Base-by-base conservation (phyloP, 164 flowering plant species). In the Nymphaea colorata region DNA sequence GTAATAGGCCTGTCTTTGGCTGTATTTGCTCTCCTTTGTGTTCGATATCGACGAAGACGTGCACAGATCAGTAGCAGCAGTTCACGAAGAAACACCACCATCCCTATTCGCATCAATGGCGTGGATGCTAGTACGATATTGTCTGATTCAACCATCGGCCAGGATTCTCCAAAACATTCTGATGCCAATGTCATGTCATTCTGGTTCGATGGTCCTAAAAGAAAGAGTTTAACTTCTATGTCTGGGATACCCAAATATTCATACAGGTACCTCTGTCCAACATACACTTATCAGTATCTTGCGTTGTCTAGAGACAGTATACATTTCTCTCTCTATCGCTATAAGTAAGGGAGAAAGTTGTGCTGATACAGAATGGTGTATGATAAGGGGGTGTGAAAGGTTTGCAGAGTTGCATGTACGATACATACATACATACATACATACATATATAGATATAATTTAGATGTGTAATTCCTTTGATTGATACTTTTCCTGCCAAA, bases 231-330 rank as follows among this genome's bases (percentile, higher is more conserved):
- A 65, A 77, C 86, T 17, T 77, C 96, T 16, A 83, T 80, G 14
- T 91, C 99, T 72, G 99, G 99, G 64, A 90, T 94, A 78, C 88
- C 83, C 8, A 94, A 89, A 72, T 94, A 86, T 68, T 76, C 91
- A 53, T 94, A 91, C 86, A 94, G 82, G 98, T 94, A 83, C 66
- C 84, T 57, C 64, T 36, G 36, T 25, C 36, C 36, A 25, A 25
- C 36, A 25, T 25, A 25, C 36, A 1, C 36, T 25, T 25, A 25
- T 25, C 36, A 25, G 36, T 25, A 25, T 25, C 36, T 25, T 25
- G 0, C 36, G 1, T 25, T 25, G 36, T 25, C 36, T 25, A 25
- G 36, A 25, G 36, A 25, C 36, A 25, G 36, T 25, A 25, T 25
- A 25, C 36, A 25, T 25, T 25, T 25, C 36, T 25, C 36, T 0